A percentile compares a stretch with the other conserved stretches of the same genome.
These are phyloP conservation scores for Agastache rugosa DNA, from an alignment of 257 asterid genomes.

Conservation along the genomic window DNA sequence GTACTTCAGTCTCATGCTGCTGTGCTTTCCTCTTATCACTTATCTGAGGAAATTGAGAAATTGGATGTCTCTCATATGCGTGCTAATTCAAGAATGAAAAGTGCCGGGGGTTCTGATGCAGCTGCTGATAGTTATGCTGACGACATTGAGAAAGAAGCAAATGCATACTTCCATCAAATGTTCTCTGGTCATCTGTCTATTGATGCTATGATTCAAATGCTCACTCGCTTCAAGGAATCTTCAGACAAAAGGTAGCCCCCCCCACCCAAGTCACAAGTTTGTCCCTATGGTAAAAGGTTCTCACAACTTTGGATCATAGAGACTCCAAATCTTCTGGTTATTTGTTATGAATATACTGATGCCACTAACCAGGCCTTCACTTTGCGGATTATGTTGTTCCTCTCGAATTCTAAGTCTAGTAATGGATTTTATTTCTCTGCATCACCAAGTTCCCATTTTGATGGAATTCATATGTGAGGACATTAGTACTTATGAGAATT, in stretches of 20 bases:
- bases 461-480: neutral
- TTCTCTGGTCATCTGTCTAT: conserved; percentile 76
- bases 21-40: conserved; percentile 57
- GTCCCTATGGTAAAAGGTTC: neutral
- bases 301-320: neutral
- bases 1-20: conserved; percentile 81
- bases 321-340: conserved; percentile 18
- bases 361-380: conserved; percentile 11
- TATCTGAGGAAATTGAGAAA: conserved; percentile 77
- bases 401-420: neutral
- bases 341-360: conserved; percentile 22
- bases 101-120: conserved; percentile 58
- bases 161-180: conserved; percentile 85
- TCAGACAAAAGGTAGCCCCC: conserved; percentile 63
- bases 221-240: conserved; percentile 83
- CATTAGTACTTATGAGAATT: neutral
- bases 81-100: conserved; percentile 58
- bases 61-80: conserved; percentile 60
- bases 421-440: neutral
- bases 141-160: conserved; percentile 86
- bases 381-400: neutral
- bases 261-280: neutral
- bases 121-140: conserved; percentile 65
- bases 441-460: neutral
- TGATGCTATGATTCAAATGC: conserved; percentile 84